These are phyloP conservation scores for Cinnamomum micranthum DNA, from an alignment of 164 flowering plant genomes.

Conservation along the genomic window DNA sequence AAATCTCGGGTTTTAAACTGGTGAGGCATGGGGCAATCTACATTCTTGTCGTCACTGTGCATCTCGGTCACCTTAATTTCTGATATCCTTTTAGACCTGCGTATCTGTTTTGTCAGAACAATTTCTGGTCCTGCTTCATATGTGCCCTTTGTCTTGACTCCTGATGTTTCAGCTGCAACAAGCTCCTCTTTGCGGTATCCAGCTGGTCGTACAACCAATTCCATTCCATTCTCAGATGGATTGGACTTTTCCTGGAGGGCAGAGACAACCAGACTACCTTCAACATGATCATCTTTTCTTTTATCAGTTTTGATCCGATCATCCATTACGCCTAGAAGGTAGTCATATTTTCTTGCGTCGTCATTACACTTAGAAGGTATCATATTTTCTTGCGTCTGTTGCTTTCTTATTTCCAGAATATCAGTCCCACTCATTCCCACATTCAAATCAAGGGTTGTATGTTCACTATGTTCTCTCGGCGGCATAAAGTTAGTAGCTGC, in stretches of 20 bases:
- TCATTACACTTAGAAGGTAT: conserved; percentile 4
- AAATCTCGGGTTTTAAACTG: conserved; percentile 6
- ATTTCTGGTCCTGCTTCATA: conserved; percentile 11
- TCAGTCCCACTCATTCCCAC: conserved; percentile 1
- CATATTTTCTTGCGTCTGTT: not conserved
- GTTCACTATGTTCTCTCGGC: not conserved
- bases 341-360: not conserved
- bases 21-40: conserved; percentile 7
- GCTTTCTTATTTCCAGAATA: not conserved
- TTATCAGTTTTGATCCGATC: too few relatives aligned
- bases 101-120: conserved; percentile 28
- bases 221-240: not conserved
- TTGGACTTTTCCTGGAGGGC: conserved; percentile 4
- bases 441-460: conserved; percentile 2
- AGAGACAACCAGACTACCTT: conserved; percentile 4
- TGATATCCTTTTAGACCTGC: conserved; percentile 47
- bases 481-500: not conserved
- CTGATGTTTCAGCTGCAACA: conserved; percentile 13
- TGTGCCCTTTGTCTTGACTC: conserved; percentile 11
- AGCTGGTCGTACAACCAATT: not conserved
- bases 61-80: conserved; percentile 34
- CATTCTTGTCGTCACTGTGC: conserved; percentile 10
- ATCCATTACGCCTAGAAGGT: not conserved
- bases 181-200: not conserved
- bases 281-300: not conserved